Base-by-base conservation (phyloP, 331 rosid species). In the Saraca asoca region DNA sequence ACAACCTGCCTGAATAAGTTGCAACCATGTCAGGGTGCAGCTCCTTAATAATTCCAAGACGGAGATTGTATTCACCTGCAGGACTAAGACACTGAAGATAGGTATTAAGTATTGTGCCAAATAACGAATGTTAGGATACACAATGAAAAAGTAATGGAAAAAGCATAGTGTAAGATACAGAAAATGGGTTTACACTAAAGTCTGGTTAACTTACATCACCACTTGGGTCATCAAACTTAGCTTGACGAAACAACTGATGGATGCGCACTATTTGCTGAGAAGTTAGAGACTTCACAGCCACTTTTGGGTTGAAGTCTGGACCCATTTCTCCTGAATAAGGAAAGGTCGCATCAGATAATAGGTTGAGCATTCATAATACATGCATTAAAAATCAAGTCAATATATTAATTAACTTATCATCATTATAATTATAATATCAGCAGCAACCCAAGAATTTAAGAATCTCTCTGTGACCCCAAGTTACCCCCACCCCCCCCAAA, bases 1-100 rank as follows among this genome's bases (percentile, higher is more conserved):
- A 81, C 86, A 79, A 93, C 98, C 98, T 89, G 85, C 96, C 96
- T 44, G 98, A 89, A 81, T 85, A 93, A 68, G 98, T 93, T n/a
- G 98, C 96, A 57, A 93, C 98, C 91, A 93, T 80, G 77, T 93
- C 96, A 12, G 96, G 98, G 64, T 93, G 96, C 71, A 89, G 86
- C 84, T 93, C 98, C 83, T 93, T 93, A 69, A 93, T 79, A 54
- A 89, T 87, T 73, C 98, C 98, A 54, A 92, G 86, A 19, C 98
- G 96, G 66, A 92, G 98, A 79, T 92, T 92, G 78, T 92, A 92
- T 72, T 92, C 89, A 52, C 92, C 92, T 41, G 92, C 92, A 69
- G 98, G 98, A 83, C 96, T 89, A 68, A 89, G 94, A 84, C 98
- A 89, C 98, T 93, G 75, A 63, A 80, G 80, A 77, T 5, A 55